Evolutionary conservation across 192 early-diverging fungal genomes (phyloP).

Genomic region (Backusella parvicylindrica): DNA sequence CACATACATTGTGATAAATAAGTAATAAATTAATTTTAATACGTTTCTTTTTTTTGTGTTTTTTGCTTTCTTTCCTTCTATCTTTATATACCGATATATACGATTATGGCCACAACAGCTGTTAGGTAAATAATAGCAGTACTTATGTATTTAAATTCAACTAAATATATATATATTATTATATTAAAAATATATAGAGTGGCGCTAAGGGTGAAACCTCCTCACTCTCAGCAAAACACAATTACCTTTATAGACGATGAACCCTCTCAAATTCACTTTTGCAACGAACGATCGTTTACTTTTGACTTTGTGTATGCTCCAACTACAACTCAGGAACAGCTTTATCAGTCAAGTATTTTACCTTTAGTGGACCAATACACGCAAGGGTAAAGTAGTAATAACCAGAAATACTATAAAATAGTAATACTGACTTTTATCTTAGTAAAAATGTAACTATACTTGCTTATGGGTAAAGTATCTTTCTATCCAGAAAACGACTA

Average conservation of each 20-base stretch:
- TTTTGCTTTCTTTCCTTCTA: background rate
- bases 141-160: background rate
- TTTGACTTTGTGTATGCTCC: constrained; percentile 72
- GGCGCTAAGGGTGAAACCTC: background rate
- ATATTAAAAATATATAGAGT: background rate
- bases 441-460: constrained; percentile 90
- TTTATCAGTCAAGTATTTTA: constrained; percentile 57
- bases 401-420: background rate
- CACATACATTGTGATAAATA: background rate
- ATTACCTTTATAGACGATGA: background rate
- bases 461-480: constrained; percentile 66
- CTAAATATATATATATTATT: too few species aligned
- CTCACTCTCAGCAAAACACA: background rate
- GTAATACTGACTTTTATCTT: background rate
- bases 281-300: constrained; percentile 55
- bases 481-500: background rate
- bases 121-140: background rate
- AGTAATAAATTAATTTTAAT: background rate
- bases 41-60: background rate
- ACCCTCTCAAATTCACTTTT: constrained; percentile 26
- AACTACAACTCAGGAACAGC: constrained; percentile 45
- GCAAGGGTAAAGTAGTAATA: constrained; percentile 53
- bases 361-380: constrained; percentile 62
- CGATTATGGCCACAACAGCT: background rate
- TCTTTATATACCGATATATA: background rate